phyloP scores from a whole-genome alignment of 192 early-diverging fungal species.

The Coemansia sp. region DNA sequence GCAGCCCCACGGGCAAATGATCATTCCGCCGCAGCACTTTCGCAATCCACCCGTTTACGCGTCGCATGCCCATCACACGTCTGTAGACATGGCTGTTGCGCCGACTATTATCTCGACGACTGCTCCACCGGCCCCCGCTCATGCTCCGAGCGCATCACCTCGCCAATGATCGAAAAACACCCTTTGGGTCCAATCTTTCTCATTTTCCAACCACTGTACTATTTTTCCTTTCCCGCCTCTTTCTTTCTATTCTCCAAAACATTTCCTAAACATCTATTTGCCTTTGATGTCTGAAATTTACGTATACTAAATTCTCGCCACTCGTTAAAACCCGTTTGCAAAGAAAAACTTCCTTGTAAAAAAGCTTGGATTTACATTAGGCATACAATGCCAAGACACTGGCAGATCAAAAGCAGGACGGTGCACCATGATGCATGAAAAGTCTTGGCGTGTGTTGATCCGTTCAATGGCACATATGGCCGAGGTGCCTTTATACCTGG shows the following conservation, averaged over 20 bases:
- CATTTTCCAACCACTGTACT: neutral
- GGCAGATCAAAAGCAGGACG: conserved; percentile 1
- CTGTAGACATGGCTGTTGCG: conserved; percentile 21
- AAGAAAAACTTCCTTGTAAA: neutral
- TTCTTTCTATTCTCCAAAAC: too few relatives aligned
- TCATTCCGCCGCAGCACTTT: conserved; percentile 15
- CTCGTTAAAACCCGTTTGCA: neutral
- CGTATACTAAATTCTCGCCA: neutral
- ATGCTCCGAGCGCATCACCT: neutral
- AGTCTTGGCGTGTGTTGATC: conserved; percentile 14
- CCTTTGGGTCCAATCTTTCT: too few relatives aligned
- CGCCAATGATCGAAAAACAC: too few relatives aligned
- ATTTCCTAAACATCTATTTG: neutral
- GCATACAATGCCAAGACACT: neutral
- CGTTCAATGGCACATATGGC: neutral
- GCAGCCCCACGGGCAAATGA: conserved; percentile 1
- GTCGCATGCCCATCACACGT: conserved; percentile 16
- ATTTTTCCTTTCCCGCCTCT: neutral
- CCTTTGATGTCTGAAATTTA: neutral
- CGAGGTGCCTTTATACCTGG: neutral
- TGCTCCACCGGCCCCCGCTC: neutral
- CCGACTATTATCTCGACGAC: neutral
- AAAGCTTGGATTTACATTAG: neutral
- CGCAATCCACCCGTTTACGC: conserved; percentile 2
- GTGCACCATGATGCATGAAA: conserved; percentile 2